Evolutionary conservation across 352 stramenopile genomes (phyloP), one percentile per base, ranked within the genome.

Genomic region (Globisporangium radiosum): DNA sequence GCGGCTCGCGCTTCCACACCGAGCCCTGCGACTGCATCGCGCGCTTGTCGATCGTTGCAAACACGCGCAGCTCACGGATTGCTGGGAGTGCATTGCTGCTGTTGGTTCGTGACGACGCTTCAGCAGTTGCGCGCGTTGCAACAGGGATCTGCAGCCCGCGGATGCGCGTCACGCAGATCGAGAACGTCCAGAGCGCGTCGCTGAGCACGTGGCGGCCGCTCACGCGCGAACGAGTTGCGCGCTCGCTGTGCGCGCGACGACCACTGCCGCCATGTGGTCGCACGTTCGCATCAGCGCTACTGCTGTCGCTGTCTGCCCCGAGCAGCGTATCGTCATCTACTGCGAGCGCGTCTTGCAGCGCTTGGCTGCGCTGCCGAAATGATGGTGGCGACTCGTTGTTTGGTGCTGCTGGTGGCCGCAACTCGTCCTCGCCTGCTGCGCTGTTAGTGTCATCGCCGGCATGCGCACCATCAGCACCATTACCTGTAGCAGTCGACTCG

Each of bases 31-130:
- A 81, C 56, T 89, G 79, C 44, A 64, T 63, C 19, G 73, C 59
- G 54, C 81, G 75, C 53, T 78, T 83, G 63, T 84, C 75, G 4
- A 89, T 48, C 25, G 62, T 65, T 0, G 71, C 73, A 60, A 87
- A 89, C 39, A 89, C 70, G 5, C 75, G 66, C n/a, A 89, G 62
- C 47, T 87, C 75, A 14, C 69, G 71, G 33, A 89, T 74, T 10
- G 50, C 54, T n/a, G 61, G 59, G 6, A 57, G 17, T 3, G 15
- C 9, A 15, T n/a, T 17, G 7, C 37, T 38, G 11, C n/a, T 44
- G 42, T 38, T 33, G 25, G 25, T 3, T 33, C 25, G 25, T 33
- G 25, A 33, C 25, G 25, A 33, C 25, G 25, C 25, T 33, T 0
- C 52, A 4, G 19, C 40, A 44, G 11, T 40, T 37, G 51, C 39